Evolutionary conservation across 2,329 filamentous ascomycete genomes (phyloP).

Genomic region (Xylaria sp.): DNA sequence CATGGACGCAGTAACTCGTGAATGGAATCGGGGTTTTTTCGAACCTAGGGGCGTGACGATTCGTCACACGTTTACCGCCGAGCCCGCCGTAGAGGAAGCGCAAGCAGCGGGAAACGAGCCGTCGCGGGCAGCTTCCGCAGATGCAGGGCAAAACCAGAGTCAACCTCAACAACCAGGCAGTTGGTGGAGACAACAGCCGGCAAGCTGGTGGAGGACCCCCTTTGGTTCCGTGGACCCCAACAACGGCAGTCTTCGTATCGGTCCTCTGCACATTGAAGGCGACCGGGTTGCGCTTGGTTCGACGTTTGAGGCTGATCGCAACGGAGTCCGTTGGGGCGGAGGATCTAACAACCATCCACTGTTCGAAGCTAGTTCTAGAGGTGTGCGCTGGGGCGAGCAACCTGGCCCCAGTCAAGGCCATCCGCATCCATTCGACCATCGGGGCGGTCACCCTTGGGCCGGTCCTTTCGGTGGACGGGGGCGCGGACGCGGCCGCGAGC

Average conservation of each 20-base stretch:
- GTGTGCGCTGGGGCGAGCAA: conserved; percentile 24
- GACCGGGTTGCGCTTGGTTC: conserved; percentile 57
- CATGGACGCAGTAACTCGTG: conserved; percentile 55
- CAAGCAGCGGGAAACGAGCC: conserved; percentile 19
- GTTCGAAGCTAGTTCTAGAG: conserved; percentile 45
- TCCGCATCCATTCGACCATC: conserved; percentile 11
- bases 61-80: conserved; percentile 42
- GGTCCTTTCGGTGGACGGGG: conserved; percentile 12
- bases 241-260: conserved; percentile 49
- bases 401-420: conserved; percentile 1
- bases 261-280: conserved; percentile 55
- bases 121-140: conserved; percentile 4
- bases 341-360: conserved; percentile 54
- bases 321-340: conserved; percentile 58
- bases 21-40: conserved; percentile 70
- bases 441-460: conserved; percentile 18
- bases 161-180: conserved; percentile 28
- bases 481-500: conserved; percentile 26
- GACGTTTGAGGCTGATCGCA: conserved; percentile 55
- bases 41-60: conserved; percentile 59
- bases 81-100: conserved; percentile 25
- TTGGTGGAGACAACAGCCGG: conserved; percentile 32
- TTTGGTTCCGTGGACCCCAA: conserved; percentile 37
- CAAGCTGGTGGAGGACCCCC: conserved; percentile 30
- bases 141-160: conserved; percentile 15